phyloP scores from a whole-genome alignment of 2,329 filamentous ascomycete genomes.

The Xylariaceae sp. region DNA sequence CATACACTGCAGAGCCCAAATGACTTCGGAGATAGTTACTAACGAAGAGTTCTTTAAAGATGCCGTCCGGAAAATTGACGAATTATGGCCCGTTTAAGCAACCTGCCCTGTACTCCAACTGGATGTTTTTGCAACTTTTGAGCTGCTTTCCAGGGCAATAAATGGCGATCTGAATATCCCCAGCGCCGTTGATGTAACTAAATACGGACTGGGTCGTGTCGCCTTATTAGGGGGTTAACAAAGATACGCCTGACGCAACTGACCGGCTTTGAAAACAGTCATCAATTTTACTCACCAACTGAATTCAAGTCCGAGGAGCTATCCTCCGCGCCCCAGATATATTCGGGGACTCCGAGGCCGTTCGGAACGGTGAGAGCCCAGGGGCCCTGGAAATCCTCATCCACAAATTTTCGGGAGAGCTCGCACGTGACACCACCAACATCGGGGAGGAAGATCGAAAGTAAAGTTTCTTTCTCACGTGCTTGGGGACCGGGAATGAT shows the following conservation, averaged over 20 bases:
- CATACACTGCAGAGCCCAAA: no score
- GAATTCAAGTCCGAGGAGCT: background rate
- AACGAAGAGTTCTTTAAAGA: no score
- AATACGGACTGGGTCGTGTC: background rate
- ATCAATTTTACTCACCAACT: background rate
- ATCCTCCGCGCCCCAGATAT: background rate
- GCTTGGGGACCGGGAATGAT: background rate
- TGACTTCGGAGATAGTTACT: no score
- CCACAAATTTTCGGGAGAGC: background rate
- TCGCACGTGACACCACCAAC: background rate
- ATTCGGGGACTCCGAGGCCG: background rate
- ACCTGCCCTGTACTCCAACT: constrained; percentile 1
- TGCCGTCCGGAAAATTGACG: no score
- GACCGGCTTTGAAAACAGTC: background rate
- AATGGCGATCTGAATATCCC: constrained; percentile 3
- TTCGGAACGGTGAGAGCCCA: background rate
- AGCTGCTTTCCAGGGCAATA: background rate
- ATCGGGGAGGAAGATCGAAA: background rate
- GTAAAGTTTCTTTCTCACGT: background rate
- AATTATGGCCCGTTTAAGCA: background rate
- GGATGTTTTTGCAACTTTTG: background rate
- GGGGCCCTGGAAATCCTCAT: background rate
- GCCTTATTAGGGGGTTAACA: background rate
- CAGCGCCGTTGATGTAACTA: background rate
- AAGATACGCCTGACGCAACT: background rate